Evolutionary conservation across 352 stramenopile genomes (phyloP).

Genomic region (Globisporangium alternatum): DNA sequence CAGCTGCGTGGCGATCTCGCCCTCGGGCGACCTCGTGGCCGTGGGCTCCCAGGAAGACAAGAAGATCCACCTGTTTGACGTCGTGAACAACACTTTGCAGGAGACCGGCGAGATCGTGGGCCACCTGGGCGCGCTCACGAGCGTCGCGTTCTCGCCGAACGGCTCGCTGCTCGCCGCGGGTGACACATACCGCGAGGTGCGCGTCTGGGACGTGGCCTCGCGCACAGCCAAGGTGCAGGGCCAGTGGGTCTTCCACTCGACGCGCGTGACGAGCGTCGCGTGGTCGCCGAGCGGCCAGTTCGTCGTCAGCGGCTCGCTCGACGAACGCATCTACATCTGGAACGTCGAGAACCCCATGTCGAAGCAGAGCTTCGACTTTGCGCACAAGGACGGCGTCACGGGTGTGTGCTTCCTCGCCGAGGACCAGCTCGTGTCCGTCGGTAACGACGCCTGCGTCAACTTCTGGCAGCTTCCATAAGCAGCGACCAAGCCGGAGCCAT

Average conservation of each 20-base stretch:
- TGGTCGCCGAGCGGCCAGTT: conserved; percentile 92
- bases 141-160: conserved; percentile 83
- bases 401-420: conserved; percentile 71
- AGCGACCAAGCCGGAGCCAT: no score
- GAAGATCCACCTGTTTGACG: conserved; percentile 86
- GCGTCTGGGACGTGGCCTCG: conserved; percentile 84
- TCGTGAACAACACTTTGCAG: conserved; percentile 61
- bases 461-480: conserved; percentile 54
- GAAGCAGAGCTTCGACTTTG: conserved; percentile 71
- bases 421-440: conserved; percentile 70
- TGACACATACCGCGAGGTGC: conserved; percentile 88
- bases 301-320: conserved; percentile 90
- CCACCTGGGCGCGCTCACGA: conserved; percentile 74
- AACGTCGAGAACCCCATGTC: conserved; percentile 74
- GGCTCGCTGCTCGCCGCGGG: conserved; percentile 81
- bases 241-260: conserved; percentile 96
- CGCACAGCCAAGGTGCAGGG: conserved; percentile 86
- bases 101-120: conserved; percentile 65
- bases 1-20: conserved; percentile 72
- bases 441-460: conserved; percentile 82
- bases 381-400: conserved; percentile 81
- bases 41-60: conserved; percentile 83
- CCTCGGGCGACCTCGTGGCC: conserved; percentile 65
- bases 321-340: conserved; percentile 98
- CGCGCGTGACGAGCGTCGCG: conserved; percentile 90